Percentiles rank a stretch among this genome's conserved stretches.
These are phyloP conservation scores for Scheffersomyces coipomensis DNA, from an alignment of 805 yeast genomes.

Conservation along the genomic window DNA sequence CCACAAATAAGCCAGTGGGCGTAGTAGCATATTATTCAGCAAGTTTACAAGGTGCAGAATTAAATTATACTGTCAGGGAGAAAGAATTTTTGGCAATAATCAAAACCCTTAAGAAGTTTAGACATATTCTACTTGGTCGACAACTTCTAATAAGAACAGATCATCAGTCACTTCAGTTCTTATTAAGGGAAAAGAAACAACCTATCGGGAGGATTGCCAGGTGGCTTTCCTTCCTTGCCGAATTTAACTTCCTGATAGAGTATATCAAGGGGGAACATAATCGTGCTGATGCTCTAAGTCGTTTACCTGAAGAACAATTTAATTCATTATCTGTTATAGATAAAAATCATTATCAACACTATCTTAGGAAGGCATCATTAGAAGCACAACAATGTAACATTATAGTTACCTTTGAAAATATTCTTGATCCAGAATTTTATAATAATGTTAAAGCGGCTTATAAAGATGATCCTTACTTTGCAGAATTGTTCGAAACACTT, in stretches of 20 bases:
- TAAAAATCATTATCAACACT: no score
- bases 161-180: slow-evolving; percentile 1
- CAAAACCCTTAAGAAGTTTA: background rate
- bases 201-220: background rate
- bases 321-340: no score
- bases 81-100: slow-evolving; percentile 2
- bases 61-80: slow-evolving; percentile 1
- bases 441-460: no score
- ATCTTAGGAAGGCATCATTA: no score
- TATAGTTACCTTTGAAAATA: no score
- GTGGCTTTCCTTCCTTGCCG: background rate
- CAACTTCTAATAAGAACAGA: background rate
- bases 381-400: no score
- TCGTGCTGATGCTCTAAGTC: background rate
- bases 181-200: background rate
- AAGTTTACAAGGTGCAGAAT: background rate
- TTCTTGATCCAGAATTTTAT: no score
- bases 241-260: slow-evolving; percentile 1
- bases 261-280: slow-evolving; percentile 1
- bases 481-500: no score
- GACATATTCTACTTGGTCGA: background rate
- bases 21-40: slow-evolving; percentile 2
- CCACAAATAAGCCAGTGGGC: slow-evolving; percentile 1
- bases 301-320: no score
- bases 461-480: no score